Percentiles rank a stretch among this genome's conserved stretches.
These are phyloP conservation scores for Carex sylvatica DNA, from an alignment of 202 grass and related monocot species.

Conservation along the genomic window DNA sequence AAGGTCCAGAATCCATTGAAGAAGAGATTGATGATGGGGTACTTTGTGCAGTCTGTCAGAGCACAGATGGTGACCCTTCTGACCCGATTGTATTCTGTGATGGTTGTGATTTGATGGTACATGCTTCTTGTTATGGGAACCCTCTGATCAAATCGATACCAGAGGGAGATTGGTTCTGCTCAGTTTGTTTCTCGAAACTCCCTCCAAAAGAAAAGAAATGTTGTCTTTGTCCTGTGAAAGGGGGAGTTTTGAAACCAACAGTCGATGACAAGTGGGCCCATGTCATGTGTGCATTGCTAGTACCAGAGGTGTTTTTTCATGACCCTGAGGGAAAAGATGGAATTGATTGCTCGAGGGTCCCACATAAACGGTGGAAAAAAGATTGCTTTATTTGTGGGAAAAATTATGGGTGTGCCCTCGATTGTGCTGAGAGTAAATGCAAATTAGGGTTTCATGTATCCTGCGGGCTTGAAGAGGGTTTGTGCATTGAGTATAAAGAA, in stretches of 20 bases:
- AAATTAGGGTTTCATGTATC: constrained; percentile 69
- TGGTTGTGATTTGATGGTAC: constrained; percentile 90
- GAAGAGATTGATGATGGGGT: constrained; percentile 65
- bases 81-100: constrained; percentile 98
- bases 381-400: constrained; percentile 67
- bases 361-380: constrained; percentile 41
- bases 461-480: constrained; percentile 56
- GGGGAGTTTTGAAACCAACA: constrained; percentile 75
- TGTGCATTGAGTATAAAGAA: constrained; percentile 75
- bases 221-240: constrained; percentile 58
- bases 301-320: constrained; percentile 91
- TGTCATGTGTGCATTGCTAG: constrained; percentile 71
- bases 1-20: background rate
- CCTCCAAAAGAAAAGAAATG: constrained; percentile 36
- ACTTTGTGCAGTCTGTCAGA: constrained; percentile 60
- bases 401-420: constrained; percentile 54
- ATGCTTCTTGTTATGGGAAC: constrained; percentile 81
- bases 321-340: constrained; percentile 64
- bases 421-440: constrained; percentile 86
- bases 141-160: constrained; percentile 61
- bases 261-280: constrained; percentile 64
- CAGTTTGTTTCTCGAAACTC: constrained; percentile 32
- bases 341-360: constrained; percentile 75
- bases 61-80: constrained; percentile 78
- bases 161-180: constrained; percentile 92